Evolutionary conservation across 768 basidiomycete genomes (phyloP).

Genomic region (Wakefieldia striispora): DNA sequence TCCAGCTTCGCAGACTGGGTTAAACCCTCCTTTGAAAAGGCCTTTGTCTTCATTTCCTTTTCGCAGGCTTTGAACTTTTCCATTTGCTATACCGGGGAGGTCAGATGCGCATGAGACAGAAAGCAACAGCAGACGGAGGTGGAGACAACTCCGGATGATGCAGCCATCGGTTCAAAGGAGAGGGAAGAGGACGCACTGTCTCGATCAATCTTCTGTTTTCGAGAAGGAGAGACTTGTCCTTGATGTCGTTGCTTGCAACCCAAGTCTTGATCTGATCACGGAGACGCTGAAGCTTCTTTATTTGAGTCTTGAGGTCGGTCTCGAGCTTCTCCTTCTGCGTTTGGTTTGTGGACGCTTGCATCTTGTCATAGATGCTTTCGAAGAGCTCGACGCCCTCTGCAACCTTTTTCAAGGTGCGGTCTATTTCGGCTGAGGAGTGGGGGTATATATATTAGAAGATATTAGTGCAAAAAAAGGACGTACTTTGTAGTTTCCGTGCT

Average conservation of each 20-base stretch:
- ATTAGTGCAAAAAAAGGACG: conserved; percentile 11
- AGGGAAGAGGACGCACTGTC: conserved; percentile 60
- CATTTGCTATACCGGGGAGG: conserved; percentile 80
- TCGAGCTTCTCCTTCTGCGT: conserved; percentile 99
- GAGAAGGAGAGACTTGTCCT: conserved; percentile 90
- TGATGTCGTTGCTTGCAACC: conserved; percentile 97
- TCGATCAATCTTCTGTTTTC: conserved; percentile 97
- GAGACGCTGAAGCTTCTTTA: conserved; percentile 88
- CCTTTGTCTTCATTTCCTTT: conserved; percentile 99
- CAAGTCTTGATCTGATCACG: conserved; percentile 93
- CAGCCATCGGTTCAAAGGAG: too few relatives aligned
- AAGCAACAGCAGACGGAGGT: conserved; percentile 12
- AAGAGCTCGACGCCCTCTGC: conserved; percentile 93
- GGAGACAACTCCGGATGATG: not conserved
- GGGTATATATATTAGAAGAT: too few relatives aligned
- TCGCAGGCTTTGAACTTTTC: conserved; percentile 99
- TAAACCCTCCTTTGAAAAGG: conserved; percentile 97
- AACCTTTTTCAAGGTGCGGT: conserved; percentile 97
- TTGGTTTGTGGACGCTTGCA: conserved; percentile 93
- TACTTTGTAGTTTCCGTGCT: conserved; percentile 87
- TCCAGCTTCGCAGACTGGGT: conserved; percentile 93
- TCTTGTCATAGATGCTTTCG: conserved; percentile 96
- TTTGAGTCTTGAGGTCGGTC: conserved; percentile 94
- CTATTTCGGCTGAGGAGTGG: conserved; percentile 83
- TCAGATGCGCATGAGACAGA: conserved; percentile 2